Conservation (phyloP, 2,329 filamentous ascomycete genomes). For the Pseudocercospora ulei region DNA sequence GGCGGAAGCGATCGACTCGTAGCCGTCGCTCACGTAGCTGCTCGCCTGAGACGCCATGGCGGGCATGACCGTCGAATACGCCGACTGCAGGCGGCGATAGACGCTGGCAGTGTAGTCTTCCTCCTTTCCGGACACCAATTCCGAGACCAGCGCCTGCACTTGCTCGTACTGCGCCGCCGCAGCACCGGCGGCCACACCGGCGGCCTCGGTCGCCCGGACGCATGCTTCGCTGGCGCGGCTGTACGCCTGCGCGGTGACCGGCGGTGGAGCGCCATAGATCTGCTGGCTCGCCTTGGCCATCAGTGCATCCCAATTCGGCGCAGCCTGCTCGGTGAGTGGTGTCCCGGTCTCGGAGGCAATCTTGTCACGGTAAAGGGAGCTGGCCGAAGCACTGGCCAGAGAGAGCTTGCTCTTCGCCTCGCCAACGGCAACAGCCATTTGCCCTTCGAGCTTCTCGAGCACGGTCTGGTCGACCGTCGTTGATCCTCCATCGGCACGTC, state of each 20-base stretch:
- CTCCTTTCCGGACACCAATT: constrained; percentile 67
- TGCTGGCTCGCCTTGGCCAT: constrained; percentile 58
- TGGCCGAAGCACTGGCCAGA: constrained; percentile 40
- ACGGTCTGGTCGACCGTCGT: constrained; percentile 27
- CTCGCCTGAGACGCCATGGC: constrained; percentile 47
- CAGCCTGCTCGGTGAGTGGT: constrained; percentile 48
- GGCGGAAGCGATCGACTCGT: constrained; percentile 41
- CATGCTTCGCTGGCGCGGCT: constrained; percentile 50
- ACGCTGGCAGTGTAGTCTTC: constrained; percentile 74
- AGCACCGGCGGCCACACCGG: constrained; percentile 52
- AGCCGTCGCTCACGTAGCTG: constrained; percentile 44
- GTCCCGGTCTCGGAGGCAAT: constrained; percentile 45
- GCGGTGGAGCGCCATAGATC: constrained; percentile 57
- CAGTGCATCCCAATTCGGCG: constrained; percentile 54
- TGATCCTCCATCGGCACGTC: constrained; percentile 9
- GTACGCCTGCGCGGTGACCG: constrained; percentile 41
- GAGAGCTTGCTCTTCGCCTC: constrained; percentile 40
- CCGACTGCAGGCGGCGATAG: constrained; percentile 58
- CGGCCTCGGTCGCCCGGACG: constrained; percentile 54
- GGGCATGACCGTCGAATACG: constrained; percentile 58
- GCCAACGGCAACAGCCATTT: constrained; percentile 30
- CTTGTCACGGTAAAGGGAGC: constrained; percentile 40
- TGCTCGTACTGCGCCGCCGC: constrained; percentile 57
- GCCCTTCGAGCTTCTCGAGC: constrained; percentile 28
- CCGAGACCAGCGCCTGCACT: constrained; percentile 62